Percentiles rank a stretch among this genome's conserved stretches.
Conservation (phyloP, 2,329 filamentous ascomycete genomes). For the Pseudocercospora eumusae region DNA sequence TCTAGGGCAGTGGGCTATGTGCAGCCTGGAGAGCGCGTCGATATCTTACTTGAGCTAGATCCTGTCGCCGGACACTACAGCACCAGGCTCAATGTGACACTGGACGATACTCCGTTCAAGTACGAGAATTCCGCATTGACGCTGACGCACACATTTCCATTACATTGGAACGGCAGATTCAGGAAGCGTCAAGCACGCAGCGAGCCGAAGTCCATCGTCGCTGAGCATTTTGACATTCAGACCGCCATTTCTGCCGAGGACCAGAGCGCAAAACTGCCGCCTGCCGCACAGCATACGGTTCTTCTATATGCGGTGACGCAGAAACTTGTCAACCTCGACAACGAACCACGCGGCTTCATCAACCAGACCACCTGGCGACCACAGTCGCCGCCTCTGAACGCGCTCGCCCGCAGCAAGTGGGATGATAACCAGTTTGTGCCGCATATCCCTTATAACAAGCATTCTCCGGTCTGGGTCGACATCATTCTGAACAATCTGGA, state of each 20-base stretch:
- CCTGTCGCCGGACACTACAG: neutral
- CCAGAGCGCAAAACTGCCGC: constrained; percentile 30
- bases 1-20: constrained; percentile 45
- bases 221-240: constrained; percentile 22
- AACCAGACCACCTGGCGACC: constrained; percentile 51
- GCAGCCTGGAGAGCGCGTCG: constrained; percentile 50
- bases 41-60: constrained; percentile 34
- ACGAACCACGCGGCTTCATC: constrained; percentile 51
- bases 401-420: constrained; percentile 43
- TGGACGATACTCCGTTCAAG: constrained; percentile 45
- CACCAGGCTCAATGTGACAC: constrained; percentile 13
- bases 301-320: constrained; percentile 52
- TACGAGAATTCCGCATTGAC: constrained; percentile 49
- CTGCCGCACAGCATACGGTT: constrained; percentile 44
- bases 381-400: constrained; percentile 40
- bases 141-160: constrained; percentile 42
- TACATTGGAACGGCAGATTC: constrained; percentile 16
- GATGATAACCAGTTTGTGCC: constrained; percentile 48
- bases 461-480: constrained; percentile 46
- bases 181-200: neutral
- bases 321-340: constrained; percentile 47
- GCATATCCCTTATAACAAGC: constrained; percentile 30
- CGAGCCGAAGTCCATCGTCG: neutral
- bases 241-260: constrained; percentile 17
- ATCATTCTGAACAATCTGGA: constrained; percentile 55